These are phyloP conservation scores for Cicer judaicum DNA, from an alignment of 306 rosid genomes.

Conservation along the genomic window DNA sequence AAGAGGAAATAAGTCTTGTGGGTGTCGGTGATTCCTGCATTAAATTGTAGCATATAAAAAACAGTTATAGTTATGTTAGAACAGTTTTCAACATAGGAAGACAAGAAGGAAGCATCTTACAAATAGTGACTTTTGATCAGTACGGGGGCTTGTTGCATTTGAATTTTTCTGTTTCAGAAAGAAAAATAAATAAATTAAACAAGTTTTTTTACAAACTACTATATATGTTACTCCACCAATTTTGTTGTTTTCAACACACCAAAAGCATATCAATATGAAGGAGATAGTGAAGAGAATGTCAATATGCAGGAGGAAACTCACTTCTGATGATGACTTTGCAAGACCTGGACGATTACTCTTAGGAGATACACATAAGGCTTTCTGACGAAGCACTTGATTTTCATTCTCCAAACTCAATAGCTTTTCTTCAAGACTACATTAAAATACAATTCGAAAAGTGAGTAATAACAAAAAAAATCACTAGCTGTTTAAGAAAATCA, in stretches of 20 bases:
- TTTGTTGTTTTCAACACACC: slow-evolving; percentile 9
- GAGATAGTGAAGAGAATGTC: background rate
- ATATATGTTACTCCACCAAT: slow-evolving; percentile 4
- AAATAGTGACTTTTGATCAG: slow-evolving; percentile 65
- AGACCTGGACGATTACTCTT: slow-evolving; percentile 65
- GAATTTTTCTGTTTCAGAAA: slow-evolving; percentile 67
- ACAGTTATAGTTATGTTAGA: background rate
- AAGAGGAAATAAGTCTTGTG: slow-evolving; percentile 63
- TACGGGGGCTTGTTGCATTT: slow-evolving; percentile 53
- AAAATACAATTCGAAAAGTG: slow-evolving; percentile 22
- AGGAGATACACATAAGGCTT: slow-evolving; percentile 66
- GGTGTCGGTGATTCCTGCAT: slow-evolving; percentile 98
- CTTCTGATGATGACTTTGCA: slow-evolving; percentile 73
- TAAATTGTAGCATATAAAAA: slow-evolving; percentile 34
- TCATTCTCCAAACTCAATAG: slow-evolving; percentile 73
- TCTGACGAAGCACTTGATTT: slow-evolving; percentile 84
- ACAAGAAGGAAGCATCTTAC: slow-evolving; percentile 57
- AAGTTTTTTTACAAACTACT: background rate
- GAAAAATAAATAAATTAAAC: slow-evolving; percentile 34
- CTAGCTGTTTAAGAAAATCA: background rate
- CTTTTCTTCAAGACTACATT: slow-evolving; percentile 79
- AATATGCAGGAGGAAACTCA: slow-evolving; percentile 49
- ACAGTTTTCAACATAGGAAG: slow-evolving; percentile 35
- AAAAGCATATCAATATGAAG: slow-evolving; percentile 24
- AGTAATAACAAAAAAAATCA: slow-evolving; percentile 7